Conservation (phyloP, 78 protist species). For the Cavenderia fasciculata region DNA sequence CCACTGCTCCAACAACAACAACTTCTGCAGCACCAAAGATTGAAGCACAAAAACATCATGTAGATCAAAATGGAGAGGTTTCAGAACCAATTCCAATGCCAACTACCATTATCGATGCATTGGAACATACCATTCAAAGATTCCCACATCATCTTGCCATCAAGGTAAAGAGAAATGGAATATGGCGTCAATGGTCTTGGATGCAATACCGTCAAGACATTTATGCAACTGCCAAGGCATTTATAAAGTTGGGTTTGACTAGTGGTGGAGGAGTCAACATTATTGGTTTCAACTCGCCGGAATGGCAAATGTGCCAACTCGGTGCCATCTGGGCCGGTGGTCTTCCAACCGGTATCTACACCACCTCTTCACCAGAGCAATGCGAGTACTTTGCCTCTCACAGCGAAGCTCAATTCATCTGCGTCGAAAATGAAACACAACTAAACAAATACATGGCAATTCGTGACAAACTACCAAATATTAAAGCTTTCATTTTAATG, state of each 20-base stretch:
- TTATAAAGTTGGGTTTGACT: constrained; percentile 60
- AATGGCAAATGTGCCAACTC: constrained; percentile 86
- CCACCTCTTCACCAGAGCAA: constrained; percentile 71
- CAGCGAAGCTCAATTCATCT: constrained; percentile 31
- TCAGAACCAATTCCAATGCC: constrained; percentile 44
- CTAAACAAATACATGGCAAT: constrained; percentile 45
- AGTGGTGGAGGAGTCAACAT: constrained; percentile 56
- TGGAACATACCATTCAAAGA: constrained; percentile 9
- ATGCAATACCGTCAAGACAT: constrained; percentile 47
- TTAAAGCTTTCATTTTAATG: constrained; percentile 43
- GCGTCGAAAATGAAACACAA: constrained; percentile 64
- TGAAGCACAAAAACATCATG: constrained; percentile 25
- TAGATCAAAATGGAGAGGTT: background rate
- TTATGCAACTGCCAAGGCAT: constrained; percentile 45
- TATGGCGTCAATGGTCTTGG: constrained; percentile 83
- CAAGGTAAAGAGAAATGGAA: constrained; percentile 27
- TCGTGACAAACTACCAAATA: constrained; percentile 13
- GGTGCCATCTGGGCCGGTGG: constrained; percentile 88
- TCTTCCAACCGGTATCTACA: constrained; percentile 89
- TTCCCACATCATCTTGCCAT: constrained; percentile 39
- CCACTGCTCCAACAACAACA: background rate
- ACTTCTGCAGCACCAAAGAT: constrained; percentile 2
- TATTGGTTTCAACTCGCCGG: constrained; percentile 90
- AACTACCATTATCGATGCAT: constrained; percentile 33
- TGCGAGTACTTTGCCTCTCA: constrained; percentile 69